Percentiles rank a stretch among this genome's conserved stretches.
These are phyloP conservation scores for Schizophyllum commune DNA, from an alignment of 1,284 basidiomycete species.

Conservation along the genomic window DNA sequence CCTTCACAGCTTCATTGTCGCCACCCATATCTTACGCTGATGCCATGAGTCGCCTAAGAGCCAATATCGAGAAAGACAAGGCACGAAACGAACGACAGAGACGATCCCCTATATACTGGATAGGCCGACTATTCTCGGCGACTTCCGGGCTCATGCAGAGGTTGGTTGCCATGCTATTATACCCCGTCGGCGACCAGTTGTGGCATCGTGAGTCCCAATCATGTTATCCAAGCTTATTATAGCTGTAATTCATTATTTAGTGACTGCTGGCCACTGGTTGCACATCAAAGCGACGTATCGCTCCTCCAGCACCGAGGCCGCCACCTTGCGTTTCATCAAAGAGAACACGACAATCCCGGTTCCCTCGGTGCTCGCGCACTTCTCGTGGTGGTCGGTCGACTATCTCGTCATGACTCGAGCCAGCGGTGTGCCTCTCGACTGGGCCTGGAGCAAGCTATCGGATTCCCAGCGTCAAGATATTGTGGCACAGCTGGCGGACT, in stretches of 20 bases:
- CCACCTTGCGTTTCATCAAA: slow-evolving; percentile 5
- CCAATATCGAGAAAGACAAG: background rate
- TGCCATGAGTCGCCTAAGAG: background rate
- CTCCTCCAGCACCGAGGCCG: slow-evolving; percentile 1
- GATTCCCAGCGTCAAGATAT: background rate
- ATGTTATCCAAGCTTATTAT: too few species aligned
- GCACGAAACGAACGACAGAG: background rate
- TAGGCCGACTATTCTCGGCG: background rate
- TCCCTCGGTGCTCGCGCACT: slow-evolving; percentile 1
- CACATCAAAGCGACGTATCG: background rate
- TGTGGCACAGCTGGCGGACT: background rate
- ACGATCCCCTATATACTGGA: background rate
- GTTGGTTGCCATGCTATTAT: background rate
- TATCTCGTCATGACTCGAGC: slow-evolving; percentile 9
- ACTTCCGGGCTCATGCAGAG: background rate
- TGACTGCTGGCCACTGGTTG: background rate
- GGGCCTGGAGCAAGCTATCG: background rate
- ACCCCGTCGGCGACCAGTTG: too few species aligned
- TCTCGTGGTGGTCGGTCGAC: background rate
- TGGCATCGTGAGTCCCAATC: too few species aligned
- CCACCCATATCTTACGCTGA: background rate
- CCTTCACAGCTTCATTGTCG: background rate
- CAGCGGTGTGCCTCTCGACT: slow-evolving; percentile 1
- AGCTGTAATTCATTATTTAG: background rate
- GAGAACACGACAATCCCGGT: slow-evolving; percentile 10